Evolutionary conservation across 805 yeast species (phyloP), one percentile per base, ranked within the genome.

Genomic region (Cyberlindnera nakhonratchasimensis): DNA sequence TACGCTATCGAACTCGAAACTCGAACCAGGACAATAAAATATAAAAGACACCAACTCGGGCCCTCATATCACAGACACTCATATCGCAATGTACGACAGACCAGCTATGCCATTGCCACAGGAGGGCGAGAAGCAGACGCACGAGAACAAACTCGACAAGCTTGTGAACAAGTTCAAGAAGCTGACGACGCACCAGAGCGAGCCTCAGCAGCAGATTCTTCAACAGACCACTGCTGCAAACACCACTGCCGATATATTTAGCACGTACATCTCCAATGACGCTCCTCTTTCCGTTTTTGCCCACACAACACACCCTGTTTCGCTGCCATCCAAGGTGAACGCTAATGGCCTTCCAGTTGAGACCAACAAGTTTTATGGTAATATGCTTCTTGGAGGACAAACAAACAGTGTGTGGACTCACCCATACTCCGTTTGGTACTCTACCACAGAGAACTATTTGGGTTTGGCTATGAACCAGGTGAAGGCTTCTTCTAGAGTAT

Each of bases 341-440:
- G 56, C 55, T 26, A 48, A 46, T 26, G 36, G 47, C 29, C 47
- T 46, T 9, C 82, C 88, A 2, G 69, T 82, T 22, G 81, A 81
- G 46, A 86, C 95, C 7, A 86, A 86, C 61, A 85, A 86, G 56
- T 86, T 86, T 55, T 86, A 80, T 59, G 82, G 84, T 28, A 86
- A 86, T 62, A 63, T 86, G 60, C 61, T 86, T 10, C 69, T 86
- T 26, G 88, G 73, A 1, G 71, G 72, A 42, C 91, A 83, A 56
- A 75, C 78, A 2, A 68, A 75, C 43, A 86, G 91, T 0, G 74
- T 80, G 0, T 86, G 90, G 89, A 78, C 91, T 0, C 88, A 83
- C 52, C 96, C 96, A 2, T 86, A 85, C 55, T 77, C 86, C 23
- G 64, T 84, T 6, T 86, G 90, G 91, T 70, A 70, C 47, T 66